These are phyloP conservation scores for Didymellaceae sp. DNA, from an alignment of 2,329 filamentous ascomycete species.

Conservation along the genomic window DNA sequence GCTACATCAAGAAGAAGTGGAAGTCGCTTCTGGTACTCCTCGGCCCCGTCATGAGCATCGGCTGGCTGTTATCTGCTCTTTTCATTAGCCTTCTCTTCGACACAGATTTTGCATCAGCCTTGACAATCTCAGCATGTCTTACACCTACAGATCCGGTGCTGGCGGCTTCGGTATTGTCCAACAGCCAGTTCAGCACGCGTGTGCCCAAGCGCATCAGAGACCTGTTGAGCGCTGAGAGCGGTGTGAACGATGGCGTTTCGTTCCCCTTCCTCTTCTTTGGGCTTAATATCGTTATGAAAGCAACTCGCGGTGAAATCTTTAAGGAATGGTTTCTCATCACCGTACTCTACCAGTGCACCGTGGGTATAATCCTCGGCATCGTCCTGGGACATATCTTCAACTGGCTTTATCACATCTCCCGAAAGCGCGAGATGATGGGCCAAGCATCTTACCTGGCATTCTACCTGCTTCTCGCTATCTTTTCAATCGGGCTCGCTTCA, in stretches of 20 bases:
- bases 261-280: slow-evolving; percentile 65
- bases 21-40: slow-evolving; percentile 58
- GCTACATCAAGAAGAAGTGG: slow-evolving; percentile 60
- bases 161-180: slow-evolving; percentile 60
- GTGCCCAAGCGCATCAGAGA: slow-evolving; percentile 60
- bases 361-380: slow-evolving; percentile 57
- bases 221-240: slow-evolving; percentile 61
- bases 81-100: slow-evolving; percentile 58
- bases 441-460: slow-evolving; percentile 60
- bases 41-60: slow-evolving; percentile 60
- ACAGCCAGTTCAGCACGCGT: slow-evolving; percentile 60
- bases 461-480: slow-evolving; percentile 62
- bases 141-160: slow-evolving; percentile 65
- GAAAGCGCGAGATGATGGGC: slow-evolving; percentile 55
- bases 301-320: slow-evolving; percentile 48
- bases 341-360: slow-evolving; percentile 61
- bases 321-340: slow-evolving; percentile 62
- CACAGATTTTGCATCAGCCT: slow-evolving; percentile 53
- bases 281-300: slow-evolving; percentile 53
- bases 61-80: slow-evolving; percentile 56
- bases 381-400: slow-evolving; percentile 58
- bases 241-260: slow-evolving; percentile 63
- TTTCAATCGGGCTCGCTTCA: slow-evolving; percentile 59
- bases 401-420: slow-evolving; percentile 56
- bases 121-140: slow-evolving; percentile 62